These are phyloP conservation scores for Phytophthora meadii DNA, from an alignment of 352 stramenopile species.

Conservation along the genomic window DNA sequence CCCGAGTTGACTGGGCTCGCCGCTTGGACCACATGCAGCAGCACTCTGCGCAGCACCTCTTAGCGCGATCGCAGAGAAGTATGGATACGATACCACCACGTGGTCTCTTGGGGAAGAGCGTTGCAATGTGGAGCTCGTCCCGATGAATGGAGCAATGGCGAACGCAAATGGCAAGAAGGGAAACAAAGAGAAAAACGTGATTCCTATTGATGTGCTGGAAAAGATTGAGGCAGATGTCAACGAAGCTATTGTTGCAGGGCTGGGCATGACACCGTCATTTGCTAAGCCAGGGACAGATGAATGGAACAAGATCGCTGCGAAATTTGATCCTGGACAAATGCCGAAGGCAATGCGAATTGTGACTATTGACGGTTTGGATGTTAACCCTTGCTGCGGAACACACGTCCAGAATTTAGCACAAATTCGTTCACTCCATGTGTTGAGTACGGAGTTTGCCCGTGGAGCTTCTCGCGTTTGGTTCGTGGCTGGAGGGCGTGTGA, in stretches of 20 bases:
- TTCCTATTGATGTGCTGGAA: slow-evolving; percentile 47
- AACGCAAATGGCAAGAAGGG: slow-evolving; percentile 26
- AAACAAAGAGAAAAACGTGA: slow-evolving; percentile 48
- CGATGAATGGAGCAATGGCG: slow-evolving; percentile 20
- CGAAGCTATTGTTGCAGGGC: slow-evolving; percentile 65
- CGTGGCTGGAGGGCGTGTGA: slow-evolving; percentile 81
- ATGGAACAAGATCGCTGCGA: slow-evolving; percentile 63
- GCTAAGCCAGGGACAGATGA: slow-evolving; percentile 59
- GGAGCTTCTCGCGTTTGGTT: slow-evolving; percentile 84
- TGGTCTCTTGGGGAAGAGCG: slow-evolving; percentile 77
- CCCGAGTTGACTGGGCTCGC: slow-evolving; percentile 75
- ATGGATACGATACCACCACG: slow-evolving; percentile 80
- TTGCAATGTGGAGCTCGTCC: slow-evolving; percentile 84
- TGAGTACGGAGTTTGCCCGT: slow-evolving; percentile 76
- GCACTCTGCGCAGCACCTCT: slow-evolving; percentile 90
- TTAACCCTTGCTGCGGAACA: slow-evolving; percentile 90
- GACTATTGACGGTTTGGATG: slow-evolving; percentile 83
- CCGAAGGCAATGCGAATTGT: slow-evolving; percentile 83
- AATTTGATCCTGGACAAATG: slow-evolving; percentile 62
- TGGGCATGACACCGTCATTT: slow-evolving; percentile 67
- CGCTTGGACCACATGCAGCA: slow-evolving; percentile 91
- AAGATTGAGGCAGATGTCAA: slow-evolving; percentile 83
- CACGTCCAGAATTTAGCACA: slow-evolving; percentile 81
- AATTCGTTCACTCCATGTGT: slow-evolving; percentile 76
- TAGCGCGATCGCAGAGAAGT: slow-evolving; percentile 80